Evolutionary conservation across 352 stramenopile species (phyloP), one percentile per base, ranked within the genome.

Genomic region (Phytophthora boehmeriae): DNA sequence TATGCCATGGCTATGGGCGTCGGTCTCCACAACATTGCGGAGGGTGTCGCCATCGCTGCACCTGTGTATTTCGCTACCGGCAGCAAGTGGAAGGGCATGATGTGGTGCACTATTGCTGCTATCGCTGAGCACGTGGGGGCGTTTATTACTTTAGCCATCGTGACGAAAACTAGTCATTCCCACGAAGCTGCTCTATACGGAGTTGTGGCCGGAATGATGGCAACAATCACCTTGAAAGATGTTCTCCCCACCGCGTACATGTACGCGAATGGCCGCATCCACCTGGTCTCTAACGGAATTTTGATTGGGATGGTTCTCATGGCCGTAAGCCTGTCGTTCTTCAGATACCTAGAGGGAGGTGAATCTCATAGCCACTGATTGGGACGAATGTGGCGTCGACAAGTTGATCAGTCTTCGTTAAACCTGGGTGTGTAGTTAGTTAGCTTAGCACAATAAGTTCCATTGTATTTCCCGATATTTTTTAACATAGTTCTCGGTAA

Each of bases 31-130:
- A 99, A 99, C 64, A 97, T 99, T 52, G 96, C 96, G 1, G 97
- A 99, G 54, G 97, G 97, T 0, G 75, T 99, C 28, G 97, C 93
- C 45, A 90, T 99, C 13, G 92, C 96, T 13, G 85, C 98, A 11
- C 96, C 97, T 1, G 96, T 99, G 25, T 99, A 98, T 72, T 99
- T 98, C 56, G 94, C 96, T 2, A 99, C 96, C 5, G 94, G 95
- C 5, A 97, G 89, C 53, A 84, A 94, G n/a, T 90, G 84, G 67
- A 96, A 97, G 39, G 96, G 92, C 3, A 98, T 99, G 68, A 81
- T 95, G 64, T 98, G 93, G 93, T 97, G 91, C 22, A 8, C 78
- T 71, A 14, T 76, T 95, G 45, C 96, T 78, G 56, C 19, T 79
- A 92, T 56, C 14, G 89, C 92, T n/a, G 94, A 98, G 72, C 88